Percentiles rank a stretch among this genome's conserved stretches.
Conservation (phyloP, 2,329 filamentous ascomycete species). For the Tolypocladium guangdongense region DNA sequence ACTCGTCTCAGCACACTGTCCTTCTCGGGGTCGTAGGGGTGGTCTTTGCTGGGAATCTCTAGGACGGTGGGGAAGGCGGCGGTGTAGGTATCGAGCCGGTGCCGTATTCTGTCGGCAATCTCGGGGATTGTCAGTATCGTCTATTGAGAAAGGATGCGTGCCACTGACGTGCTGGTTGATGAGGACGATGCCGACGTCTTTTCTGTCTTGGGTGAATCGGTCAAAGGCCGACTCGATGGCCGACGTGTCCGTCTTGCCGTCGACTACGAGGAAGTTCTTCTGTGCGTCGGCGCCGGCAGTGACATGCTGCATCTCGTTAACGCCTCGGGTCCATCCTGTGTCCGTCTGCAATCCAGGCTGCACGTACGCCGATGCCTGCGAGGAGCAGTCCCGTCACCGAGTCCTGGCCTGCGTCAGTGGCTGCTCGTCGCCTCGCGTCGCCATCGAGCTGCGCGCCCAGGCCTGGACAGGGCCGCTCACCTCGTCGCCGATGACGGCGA, state of each 20-base stretch:
- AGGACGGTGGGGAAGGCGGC: constrained; percentile 93
- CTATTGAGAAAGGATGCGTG: neutral
- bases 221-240: constrained; percentile 87
- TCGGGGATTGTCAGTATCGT: constrained; percentile 28
- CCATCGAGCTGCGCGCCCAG: neutral
- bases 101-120: constrained; percentile 89
- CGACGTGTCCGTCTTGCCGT: constrained; percentile 80
- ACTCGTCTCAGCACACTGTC: constrained; percentile 93
- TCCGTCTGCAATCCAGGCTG: neutral
- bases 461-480: constrained; percentile 31
- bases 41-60: constrained; percentile 97
- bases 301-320: constrained; percentile 57
- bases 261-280: constrained; percentile 97
- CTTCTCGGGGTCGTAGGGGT: constrained; percentile 97
- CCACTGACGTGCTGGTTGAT: constrained; percentile 89
- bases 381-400: constrained; percentile 93
- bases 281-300: constrained; percentile 78
- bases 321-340: neutral
- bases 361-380: constrained; percentile 78
- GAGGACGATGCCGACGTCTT: constrained; percentile 91
- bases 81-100: constrained; percentile 82
- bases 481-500: constrained; percentile 97
- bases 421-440: neutral
- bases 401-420: constrained; percentile 48
- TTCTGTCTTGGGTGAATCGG: constrained; percentile 75